A percentile compares a stretch with the other conserved stretches of the same genome.
Conservation (phyloP, 106 monocot species). For the Allium fistulosum region DNA sequence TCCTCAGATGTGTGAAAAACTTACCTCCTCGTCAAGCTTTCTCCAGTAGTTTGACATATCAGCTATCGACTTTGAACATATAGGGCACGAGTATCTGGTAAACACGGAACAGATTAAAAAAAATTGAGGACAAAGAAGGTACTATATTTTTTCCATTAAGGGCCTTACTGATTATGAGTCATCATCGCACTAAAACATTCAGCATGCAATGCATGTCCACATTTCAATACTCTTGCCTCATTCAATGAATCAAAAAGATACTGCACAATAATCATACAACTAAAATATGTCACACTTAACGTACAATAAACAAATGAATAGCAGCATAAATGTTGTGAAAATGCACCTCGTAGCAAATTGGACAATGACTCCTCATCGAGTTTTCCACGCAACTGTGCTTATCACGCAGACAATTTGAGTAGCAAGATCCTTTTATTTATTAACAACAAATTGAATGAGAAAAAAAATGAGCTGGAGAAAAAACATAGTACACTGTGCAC, state of each 20-base stretch:
- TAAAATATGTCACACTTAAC: too few species aligned
- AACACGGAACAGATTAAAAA: neutral
- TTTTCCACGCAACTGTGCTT: constrained; percentile 83
- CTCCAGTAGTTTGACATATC: neutral
- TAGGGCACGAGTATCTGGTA: neutral
- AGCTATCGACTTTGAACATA: neutral
- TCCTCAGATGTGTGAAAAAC: neutral
- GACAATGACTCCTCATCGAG: constrained; percentile 81
- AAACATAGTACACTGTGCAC: too few species aligned
- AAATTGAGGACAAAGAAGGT: too few species aligned
- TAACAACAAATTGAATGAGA: too few species aligned
- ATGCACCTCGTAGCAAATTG: constrained; percentile 79
- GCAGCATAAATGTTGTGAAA: neutral
- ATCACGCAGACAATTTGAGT: constrained; percentile 37
- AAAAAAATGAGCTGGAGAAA: too few species aligned
- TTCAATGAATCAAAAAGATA: constrained; percentile 90
- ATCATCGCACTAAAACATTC: constrained; percentile 66
- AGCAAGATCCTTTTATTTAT: constrained; percentile 58
- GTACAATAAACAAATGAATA: too few species aligned
- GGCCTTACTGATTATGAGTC: constrained; percentile 57
- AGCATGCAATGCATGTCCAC: constrained; percentile 82
- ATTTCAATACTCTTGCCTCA: constrained; percentile 66
- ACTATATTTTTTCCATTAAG: neutral
- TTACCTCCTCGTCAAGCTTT: neutral
- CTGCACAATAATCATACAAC: constrained; percentile 23